phyloP scores from a whole-genome alignment of 129 eudicot species.

The Flaveria ramosissima region DNA sequence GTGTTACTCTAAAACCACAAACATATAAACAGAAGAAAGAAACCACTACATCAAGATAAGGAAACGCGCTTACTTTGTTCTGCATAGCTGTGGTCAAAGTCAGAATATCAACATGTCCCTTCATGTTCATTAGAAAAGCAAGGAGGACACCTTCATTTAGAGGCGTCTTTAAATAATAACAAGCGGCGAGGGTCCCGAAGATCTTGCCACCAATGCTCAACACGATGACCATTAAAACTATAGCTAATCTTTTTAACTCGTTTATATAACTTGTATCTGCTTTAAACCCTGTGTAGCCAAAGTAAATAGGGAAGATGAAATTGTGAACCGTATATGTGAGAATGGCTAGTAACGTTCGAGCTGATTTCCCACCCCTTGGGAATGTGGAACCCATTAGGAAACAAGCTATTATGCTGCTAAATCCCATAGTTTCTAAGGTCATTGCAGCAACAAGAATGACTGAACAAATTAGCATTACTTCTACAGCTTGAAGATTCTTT shows the following conservation, averaged over 20 bases:
- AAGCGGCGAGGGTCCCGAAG: slow-evolving; percentile 70
- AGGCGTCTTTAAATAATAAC: slow-evolving; percentile 67
- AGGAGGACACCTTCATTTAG: slow-evolving; percentile 75
- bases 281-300: slow-evolving; percentile 76
- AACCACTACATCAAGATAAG: background rate
- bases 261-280: slow-evolving; percentile 51
- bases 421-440: slow-evolving; percentile 64
- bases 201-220: slow-evolving; percentile 87
- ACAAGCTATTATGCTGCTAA: slow-evolving; percentile 68
- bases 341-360: slow-evolving; percentile 63
- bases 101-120: slow-evolving; percentile 83
- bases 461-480: slow-evolving; percentile 49
- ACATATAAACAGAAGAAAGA: background rate
- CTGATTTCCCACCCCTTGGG: slow-evolving; percentile 79
- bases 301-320: slow-evolving; percentile 74
- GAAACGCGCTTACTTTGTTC: slow-evolving; percentile 46
- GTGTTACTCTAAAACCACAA: background rate
- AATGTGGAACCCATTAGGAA: slow-evolving; percentile 68
- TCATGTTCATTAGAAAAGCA: slow-evolving; percentile 77
- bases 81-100: slow-evolving; percentile 51
- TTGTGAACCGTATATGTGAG: slow-evolving; percentile 67
- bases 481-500: slow-evolving; percentile 60
- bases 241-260: slow-evolving; percentile 33
- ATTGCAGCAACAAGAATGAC: slow-evolving; percentile 57
- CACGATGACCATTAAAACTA: slow-evolving; percentile 51